phyloP scores from a whole-genome alignment of 2,329 filamentous ascomycete species.

The Neofusicoccum kwambonambiense region DNA sequence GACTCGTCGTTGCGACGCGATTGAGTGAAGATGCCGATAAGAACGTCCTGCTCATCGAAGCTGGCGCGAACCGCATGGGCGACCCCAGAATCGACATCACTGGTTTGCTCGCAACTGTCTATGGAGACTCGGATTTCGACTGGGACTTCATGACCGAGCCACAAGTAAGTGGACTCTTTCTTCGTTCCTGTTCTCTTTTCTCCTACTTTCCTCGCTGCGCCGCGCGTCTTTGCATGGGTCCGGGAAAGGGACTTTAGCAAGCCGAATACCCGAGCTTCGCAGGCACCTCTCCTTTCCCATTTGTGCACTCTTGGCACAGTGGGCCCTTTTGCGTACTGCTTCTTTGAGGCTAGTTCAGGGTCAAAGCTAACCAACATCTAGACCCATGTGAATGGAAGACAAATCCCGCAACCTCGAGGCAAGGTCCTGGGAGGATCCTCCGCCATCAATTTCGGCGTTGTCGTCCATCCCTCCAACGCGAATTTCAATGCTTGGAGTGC shows the following conservation, averaged over 20 bases:
- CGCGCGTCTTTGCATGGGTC: no score
- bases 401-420: slow-evolving; percentile 7
- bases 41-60: slow-evolving; percentile 23
- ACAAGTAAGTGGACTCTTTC: slow-evolving; percentile 24
- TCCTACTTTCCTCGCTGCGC: no score
- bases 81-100: slow-evolving; percentile 31
- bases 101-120: slow-evolving; percentile 23
- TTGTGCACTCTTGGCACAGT: background rate
- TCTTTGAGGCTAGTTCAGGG: background rate
- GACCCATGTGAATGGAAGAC: slow-evolving; percentile 11
- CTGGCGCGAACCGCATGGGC: slow-evolving; percentile 26
- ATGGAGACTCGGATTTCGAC: slow-evolving; percentile 33
- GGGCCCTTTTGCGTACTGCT: background rate
- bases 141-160: slow-evolving; percentile 33
- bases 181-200: background rate
- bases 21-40: slow-evolving; percentile 28
- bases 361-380: background rate
- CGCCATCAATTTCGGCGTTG: slow-evolving; percentile 31
- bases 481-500: slow-evolving; percentile 13
- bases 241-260: no score
- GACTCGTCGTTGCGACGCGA: slow-evolving; percentile 21
- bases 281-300: no score
- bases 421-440: slow-evolving; percentile 24
- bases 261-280: no score
- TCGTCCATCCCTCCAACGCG: background rate